A percentile compares a stretch with the other conserved stretches of the same genome.
phyloP scores from a whole-genome alignment of 163 green algal genomes.

The Volvox carteri region DNA sequence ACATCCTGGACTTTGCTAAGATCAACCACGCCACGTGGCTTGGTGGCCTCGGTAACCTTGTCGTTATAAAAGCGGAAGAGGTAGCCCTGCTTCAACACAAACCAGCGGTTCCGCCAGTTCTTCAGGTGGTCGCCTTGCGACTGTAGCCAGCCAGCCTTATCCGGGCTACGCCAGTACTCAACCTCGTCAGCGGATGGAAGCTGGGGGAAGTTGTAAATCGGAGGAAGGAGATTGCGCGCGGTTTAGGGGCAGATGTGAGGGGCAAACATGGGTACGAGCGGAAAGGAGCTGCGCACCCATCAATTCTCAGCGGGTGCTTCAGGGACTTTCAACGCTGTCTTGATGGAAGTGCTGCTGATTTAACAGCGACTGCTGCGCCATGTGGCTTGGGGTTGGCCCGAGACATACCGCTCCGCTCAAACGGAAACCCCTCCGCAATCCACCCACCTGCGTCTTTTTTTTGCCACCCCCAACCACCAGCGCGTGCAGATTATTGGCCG shows the following conservation, averaged over 20 bases:
- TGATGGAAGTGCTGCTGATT: too few species aligned
- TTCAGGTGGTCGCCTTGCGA: slow-evolving; percentile 92
- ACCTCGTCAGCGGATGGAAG: slow-evolving; percentile 88
- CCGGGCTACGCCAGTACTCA: slow-evolving; percentile 90
- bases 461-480: slow-evolving; percentile 77
- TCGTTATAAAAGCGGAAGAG: slow-evolving; percentile 90
- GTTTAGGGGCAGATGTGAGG: too few species aligned
- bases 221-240: too few species aligned
- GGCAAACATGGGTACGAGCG: too few species aligned
- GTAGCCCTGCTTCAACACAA: slow-evolving; percentile 92
- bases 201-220: slow-evolving; percentile 71
- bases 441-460: slow-evolving; percentile 63
- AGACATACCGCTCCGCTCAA: too few species aligned
- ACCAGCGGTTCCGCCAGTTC: slow-evolving; percentile 94
- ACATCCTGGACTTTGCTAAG: slow-evolving; percentile 87
- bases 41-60: slow-evolving; percentile 71
- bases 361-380: too few species aligned
- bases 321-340: too few species aligned
- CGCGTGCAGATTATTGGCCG: slow-evolving; percentile 77
- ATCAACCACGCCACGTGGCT: slow-evolving; percentile 93
- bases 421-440: too few species aligned
- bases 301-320: too few species aligned
- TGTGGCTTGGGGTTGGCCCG: too few species aligned
- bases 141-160: slow-evolving; percentile 95
- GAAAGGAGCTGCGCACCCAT: too few species aligned